Base-by-base conservation (phyloP, 2,329 filamentous ascomycete genomes). In the Rhinocladiella similis region DNA sequence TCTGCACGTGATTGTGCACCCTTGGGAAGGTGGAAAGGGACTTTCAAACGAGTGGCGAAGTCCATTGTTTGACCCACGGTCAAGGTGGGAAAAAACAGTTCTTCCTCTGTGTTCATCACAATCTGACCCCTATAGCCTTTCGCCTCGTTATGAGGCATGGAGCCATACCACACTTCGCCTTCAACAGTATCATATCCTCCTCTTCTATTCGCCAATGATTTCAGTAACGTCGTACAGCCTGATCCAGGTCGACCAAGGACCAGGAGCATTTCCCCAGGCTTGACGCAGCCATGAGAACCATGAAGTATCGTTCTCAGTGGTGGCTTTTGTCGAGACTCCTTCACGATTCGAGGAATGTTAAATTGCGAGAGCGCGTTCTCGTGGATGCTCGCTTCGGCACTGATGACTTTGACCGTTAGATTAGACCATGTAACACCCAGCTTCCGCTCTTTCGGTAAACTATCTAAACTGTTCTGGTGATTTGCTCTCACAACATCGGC, bases 211-310 rank as follows among this genome's bases (percentile, higher is more conserved):
- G 85, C 78, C 3, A 91, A 75, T 66, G 88, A 77, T 64, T 87
- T 90, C 43, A 91, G 75, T 12, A 90, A 75, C 3, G 86, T 87
- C 0, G 86, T 89, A 67, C 88, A 90, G 29, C 86, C 86, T 2
- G 84, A 78, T 0, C 86, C 87, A 0, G 87, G 87, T 0, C 86
- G 78, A 3, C 87, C 87, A 0, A 90, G 75, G 0, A 89, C 86
- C 0, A 89, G 73, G 1, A 89, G 71, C 86, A 89, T 88, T 71
- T 89, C 86, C 16, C 86, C 87, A 0, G 86, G 86, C 68, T 86
- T 86, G 51, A 90, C 83, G 63, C 84, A 88, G 14, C 87, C 87
- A 66, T 85, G 82, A 52, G 79, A 83, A 62, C 82, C 77, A 50
- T 87, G 79, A 20, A 91, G 71, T 47, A 91, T 86, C 0, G 84